Evolutionary conservation across 2,329 filamentous ascomycete genomes (phyloP).

Genomic region (Verticillium dahliae): DNA sequence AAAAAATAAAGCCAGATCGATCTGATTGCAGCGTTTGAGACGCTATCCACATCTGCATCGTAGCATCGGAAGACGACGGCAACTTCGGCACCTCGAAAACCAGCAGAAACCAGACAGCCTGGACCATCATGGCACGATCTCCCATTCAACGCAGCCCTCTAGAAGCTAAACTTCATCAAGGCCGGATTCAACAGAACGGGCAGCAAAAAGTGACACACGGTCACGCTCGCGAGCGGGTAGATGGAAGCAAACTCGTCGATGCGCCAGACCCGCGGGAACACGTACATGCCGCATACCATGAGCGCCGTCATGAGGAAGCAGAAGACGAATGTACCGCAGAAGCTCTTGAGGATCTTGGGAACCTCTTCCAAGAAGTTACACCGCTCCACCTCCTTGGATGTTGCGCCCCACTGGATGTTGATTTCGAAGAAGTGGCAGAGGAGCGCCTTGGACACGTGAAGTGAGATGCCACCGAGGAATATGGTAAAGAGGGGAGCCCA

Average conservation of each 20-base stretch:
- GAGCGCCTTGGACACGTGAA: constrained; percentile 31
- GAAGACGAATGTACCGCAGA: constrained; percentile 36
- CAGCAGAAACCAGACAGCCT: too few relatives aligned
- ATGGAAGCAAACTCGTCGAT: constrained; percentile 54
- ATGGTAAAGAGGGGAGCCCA: constrained; percentile 51
- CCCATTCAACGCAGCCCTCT: constrained; percentile 7
- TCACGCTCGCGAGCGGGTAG: constrained; percentile 45
- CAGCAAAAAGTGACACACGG: constrained; percentile 49
- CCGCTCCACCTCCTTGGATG: constrained; percentile 49
- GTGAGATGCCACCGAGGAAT: constrained; percentile 34
- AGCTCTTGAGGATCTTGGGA: constrained; percentile 44
- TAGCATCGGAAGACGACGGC: too few relatives aligned
- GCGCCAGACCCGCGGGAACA: constrained; percentile 44
- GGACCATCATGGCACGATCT: too few relatives aligned
- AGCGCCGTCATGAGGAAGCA: background rate
- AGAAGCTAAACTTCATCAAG: constrained; percentile 58
- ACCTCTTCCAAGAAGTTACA: constrained; percentile 51
- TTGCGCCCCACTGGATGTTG: constrained; percentile 43
- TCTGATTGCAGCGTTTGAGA: too few relatives aligned
- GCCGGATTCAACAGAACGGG: constrained; percentile 57
- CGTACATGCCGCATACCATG: constrained; percentile 16
- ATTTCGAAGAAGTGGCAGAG: constrained; percentile 33
- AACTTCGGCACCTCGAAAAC: too few relatives aligned
- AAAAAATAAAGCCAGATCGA: too few relatives aligned
- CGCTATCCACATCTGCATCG: too few relatives aligned